Conservation (phyloP, 2,329 filamentous ascomycete genomes). For the Hypoxylon sp. region DNA sequence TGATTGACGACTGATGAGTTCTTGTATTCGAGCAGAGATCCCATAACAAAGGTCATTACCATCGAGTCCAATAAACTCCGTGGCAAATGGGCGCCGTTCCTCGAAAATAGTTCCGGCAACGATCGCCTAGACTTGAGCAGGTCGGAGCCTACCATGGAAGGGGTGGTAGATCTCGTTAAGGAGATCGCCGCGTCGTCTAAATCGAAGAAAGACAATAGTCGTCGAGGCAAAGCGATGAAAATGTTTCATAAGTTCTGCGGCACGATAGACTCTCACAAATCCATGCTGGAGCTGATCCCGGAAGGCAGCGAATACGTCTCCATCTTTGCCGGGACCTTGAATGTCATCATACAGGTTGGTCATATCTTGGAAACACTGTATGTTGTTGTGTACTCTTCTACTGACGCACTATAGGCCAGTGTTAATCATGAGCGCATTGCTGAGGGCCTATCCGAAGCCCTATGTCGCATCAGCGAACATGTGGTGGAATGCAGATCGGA, state of each 20-base stretch:
- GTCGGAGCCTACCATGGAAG: slow-evolving; percentile 1
- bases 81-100: slow-evolving; percentile 3
- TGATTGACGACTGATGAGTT: background rate
- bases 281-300: background rate
- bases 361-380: no score
- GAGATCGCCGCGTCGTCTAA: background rate
- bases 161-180: background rate
- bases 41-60: background rate
- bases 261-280: background rate
- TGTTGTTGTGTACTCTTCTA: no score
- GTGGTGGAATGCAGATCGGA: slow-evolving; percentile 1
- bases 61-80: slow-evolving; percentile 1
- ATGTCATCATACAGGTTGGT: background rate
- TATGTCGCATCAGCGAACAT: slow-evolving; percentile 1
- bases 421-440: slow-evolving; percentile 4
- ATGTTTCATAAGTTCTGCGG: slow-evolving; percentile 1
- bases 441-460: background rate
- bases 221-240: background rate
- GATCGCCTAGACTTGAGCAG: slow-evolving; percentile 3
- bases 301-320: slow-evolving; percentile 5
- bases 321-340: background rate
- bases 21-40: background rate
- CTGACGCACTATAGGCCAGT: background rate
- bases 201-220: slow-evolving; percentile 1
- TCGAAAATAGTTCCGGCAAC: background rate